These are phyloP conservation scores for Colletotrichum acutatum DNA, from an alignment of 2,329 filamentous ascomycete genomes.

Conservation along the genomic window DNA sequence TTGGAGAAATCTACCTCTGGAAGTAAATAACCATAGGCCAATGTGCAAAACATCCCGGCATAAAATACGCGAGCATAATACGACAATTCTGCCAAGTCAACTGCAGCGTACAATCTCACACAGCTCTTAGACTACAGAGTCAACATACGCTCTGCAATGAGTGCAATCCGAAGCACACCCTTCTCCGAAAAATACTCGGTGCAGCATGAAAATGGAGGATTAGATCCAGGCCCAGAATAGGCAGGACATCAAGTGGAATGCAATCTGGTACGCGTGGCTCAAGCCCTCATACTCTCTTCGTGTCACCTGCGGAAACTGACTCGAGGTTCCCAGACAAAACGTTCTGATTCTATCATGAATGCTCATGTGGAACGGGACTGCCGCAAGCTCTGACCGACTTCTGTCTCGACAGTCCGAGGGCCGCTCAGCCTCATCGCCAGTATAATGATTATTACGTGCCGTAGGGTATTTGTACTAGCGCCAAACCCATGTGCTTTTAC, in stretches of 20 bases:
- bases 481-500: constrained; percentile 32
- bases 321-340: constrained; percentile 2
- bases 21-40: background rate
- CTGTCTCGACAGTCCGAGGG: constrained; percentile 9
- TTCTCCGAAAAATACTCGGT: background rate
- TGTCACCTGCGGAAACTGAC: background rate
- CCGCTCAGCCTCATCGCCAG: constrained; percentile 26
- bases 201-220: background rate
- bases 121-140: background rate
- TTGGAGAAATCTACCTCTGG: background rate
- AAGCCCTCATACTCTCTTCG: background rate
- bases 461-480: constrained; percentile 35
- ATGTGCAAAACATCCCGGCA: background rate
- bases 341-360: constrained; percentile 31
- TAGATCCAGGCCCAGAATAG: too few species aligned
- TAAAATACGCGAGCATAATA: background rate
- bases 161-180: too few species aligned
- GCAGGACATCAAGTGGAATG: too few species aligned
- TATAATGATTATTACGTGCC: constrained; percentile 34
- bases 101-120: background rate
- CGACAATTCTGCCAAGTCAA: background rate
- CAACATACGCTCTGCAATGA: background rate
- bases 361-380: constrained; percentile 15
- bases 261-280: background rate
- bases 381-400: constrained; percentile 15